Conservation (phyloP, 768 basidiomycete genomes). For the Mycena olivaceomarginata region DNA sequence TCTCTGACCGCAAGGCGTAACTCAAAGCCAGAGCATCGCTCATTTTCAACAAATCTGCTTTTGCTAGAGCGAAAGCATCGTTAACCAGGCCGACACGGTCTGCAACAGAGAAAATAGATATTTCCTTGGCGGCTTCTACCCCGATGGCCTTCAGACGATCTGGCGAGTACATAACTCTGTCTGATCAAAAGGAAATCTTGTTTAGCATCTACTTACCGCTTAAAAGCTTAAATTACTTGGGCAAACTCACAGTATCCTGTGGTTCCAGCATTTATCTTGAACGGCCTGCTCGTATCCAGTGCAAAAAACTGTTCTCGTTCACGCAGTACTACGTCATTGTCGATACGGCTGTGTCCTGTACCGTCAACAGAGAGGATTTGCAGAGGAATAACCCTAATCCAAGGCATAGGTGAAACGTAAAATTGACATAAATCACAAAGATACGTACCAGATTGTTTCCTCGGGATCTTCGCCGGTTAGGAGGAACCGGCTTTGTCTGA, state of each 20-base stretch:
- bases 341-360: constrained; percentile 66
- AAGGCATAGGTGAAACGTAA: neutral
- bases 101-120: constrained; percentile 72
- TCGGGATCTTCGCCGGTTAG: constrained; percentile 78
- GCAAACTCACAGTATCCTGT: constrained; percentile 63
- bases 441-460: constrained; percentile 76
- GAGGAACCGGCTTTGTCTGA: constrained; percentile 86
- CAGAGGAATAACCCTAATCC: constrained; percentile 75
- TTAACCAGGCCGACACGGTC: constrained; percentile 84
- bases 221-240: neutral
- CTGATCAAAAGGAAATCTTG: constrained; percentile 53
- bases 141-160: constrained; percentile 78
- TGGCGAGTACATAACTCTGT: constrained; percentile 80
- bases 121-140: constrained; percentile 70
- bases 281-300: constrained; percentile 73
- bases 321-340: constrained; percentile 72
- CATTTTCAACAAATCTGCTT: constrained; percentile 77
- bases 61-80: constrained; percentile 79
- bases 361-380: constrained; percentile 70
- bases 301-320: constrained; percentile 71
- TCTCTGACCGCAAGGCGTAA: constrained; percentile 71
- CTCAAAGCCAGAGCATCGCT: constrained; percentile 76
- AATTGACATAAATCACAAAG: neutral
- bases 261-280: constrained; percentile 86
- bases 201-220: constrained; percentile 5